Conservation (phyloP, 768 basidiomycete species). For the Polyporus arcularius region DNA sequence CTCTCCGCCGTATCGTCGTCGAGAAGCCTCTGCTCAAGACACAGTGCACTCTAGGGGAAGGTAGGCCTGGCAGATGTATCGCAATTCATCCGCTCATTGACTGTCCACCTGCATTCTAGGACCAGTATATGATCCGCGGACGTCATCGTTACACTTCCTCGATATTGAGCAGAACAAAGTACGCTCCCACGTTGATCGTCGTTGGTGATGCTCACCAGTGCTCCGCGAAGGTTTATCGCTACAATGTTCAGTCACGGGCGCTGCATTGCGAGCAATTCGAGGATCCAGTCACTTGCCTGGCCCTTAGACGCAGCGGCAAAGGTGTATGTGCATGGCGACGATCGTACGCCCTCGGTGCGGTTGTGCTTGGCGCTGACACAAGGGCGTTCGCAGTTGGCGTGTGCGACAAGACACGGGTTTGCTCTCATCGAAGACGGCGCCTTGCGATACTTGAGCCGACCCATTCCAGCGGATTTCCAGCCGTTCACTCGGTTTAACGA, state of each 20-base stretch:
- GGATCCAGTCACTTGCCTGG: slow-evolving; percentile 59
- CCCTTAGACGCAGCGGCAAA: slow-evolving; percentile 45
- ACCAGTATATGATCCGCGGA: slow-evolving; percentile 60
- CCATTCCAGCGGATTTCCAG: slow-evolving; percentile 44
- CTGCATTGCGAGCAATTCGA: slow-evolving; percentile 51
- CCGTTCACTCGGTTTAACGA: slow-evolving; percentile 66
- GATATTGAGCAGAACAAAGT: slow-evolving; percentile 63
- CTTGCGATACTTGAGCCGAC: slow-evolving; percentile 52
- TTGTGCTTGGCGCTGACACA: not conserved
- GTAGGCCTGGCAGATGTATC: slow-evolving; percentile 31
- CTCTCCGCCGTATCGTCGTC: slow-evolving; percentile 40
- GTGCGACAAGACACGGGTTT: slow-evolving; percentile 59
- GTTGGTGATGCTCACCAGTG: not conserved
- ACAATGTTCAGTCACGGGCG: slow-evolving; percentile 42
- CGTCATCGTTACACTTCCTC: slow-evolving; percentile 63
- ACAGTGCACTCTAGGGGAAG: slow-evolving; percentile 64
- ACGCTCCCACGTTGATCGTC: not conserved
- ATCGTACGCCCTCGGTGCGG: slow-evolving; percentile 1
- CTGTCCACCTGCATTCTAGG: slow-evolving; percentile 36
- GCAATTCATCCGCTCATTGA: not conserved
- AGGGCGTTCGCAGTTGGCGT: slow-evolving; percentile 47
- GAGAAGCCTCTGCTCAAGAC: slow-evolving; percentile 46
- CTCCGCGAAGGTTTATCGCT: slow-evolving; percentile 52
- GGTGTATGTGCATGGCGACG: slow-evolving; percentile 40
- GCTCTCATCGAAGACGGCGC: slow-evolving; percentile 47